A percentile compares a stretch with the other conserved stretches of the same genome.
phyloP scores from a whole-genome alignment of 176 grass and related monocot species.

The Calamus simplicifolius region DNA sequence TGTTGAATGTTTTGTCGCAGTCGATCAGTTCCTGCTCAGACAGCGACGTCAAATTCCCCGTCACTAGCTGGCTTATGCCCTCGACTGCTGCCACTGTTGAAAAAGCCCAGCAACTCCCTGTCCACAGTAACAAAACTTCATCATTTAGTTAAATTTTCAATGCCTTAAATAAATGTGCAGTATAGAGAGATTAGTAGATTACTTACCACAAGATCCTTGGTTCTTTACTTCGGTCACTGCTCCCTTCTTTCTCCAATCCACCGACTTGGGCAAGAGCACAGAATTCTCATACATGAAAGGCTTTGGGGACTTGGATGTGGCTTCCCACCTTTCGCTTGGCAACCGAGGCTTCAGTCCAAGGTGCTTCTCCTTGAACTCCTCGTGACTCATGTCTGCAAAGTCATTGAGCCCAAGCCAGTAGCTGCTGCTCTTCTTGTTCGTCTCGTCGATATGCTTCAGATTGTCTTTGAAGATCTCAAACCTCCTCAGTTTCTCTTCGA shows the following conservation, averaged over 20 bases:
- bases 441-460: constrained; percentile 9
- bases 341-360: not conserved
- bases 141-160: not conserved
- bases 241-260: constrained; percentile 16
- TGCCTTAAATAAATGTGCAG: no score
- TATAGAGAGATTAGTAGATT: no score
- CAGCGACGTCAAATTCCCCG: constrained; percentile 16
- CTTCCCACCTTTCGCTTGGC: not conserved
- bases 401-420: constrained; percentile 13
- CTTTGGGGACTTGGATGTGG: no score
- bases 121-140: no score
- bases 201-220: constrained; percentile 16
- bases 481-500: not conserved
- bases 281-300: constrained; percentile 5
- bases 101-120: constrained; percentile 19
- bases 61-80: constrained; percentile 17
- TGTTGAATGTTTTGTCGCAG: constrained; percentile 5
- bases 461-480: constrained; percentile 18
- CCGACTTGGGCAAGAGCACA: not conserved
- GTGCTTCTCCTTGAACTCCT: constrained; percentile 6
- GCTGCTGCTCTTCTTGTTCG: constrained; percentile 9
- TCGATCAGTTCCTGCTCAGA: constrained; percentile 17
- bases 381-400: constrained; percentile 9
- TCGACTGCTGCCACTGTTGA: constrained; percentile 13
- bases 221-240: constrained; percentile 15